These are phyloP conservation scores for Picea sitchensis DNA, from an alignment of 75 land plant genomes.

Conservation along the genomic window DNA sequence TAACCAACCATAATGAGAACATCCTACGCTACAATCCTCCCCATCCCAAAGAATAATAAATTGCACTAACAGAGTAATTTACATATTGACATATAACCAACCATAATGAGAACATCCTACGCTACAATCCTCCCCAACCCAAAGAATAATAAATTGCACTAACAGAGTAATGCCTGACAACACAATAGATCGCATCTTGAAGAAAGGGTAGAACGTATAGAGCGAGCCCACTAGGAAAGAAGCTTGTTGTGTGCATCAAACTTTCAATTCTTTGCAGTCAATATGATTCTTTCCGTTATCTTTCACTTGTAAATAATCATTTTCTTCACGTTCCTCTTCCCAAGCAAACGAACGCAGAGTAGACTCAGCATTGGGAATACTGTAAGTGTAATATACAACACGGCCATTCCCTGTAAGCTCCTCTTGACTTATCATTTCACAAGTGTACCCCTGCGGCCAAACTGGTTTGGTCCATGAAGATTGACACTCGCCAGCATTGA, in stretches of 20 bases:
- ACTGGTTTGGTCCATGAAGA: constrained; percentile 15
- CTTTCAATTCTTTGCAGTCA: not conserved
- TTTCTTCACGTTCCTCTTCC: constrained; percentile 5
- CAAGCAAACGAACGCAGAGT: not conserved
- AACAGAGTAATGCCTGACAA: not conserved
- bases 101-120: not conserved
- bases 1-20: no score
- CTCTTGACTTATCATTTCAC: constrained; percentile 26
- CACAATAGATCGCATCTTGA: not conserved
- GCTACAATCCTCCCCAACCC: constrained; percentile 7
- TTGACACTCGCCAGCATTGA: constrained; percentile 13
- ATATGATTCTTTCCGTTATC: not conserved
- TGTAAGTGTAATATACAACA: constrained; percentile 48
- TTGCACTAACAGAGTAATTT: not conserved
- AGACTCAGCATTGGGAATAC: not conserved
- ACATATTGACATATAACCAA: no score
- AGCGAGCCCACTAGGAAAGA: not conserved
- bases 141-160: not conserved
- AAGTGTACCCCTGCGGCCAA: constrained; percentile 27
- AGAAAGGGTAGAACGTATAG: not conserved
- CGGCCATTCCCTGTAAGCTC: constrained; percentile 36
- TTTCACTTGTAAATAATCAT: not conserved
- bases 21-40: constrained; percentile 4
- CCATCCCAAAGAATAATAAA: not conserved
- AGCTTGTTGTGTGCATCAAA: not conserved